Evolutionary conservation across 352 stramenopile species (phyloP).

Genomic region (Globisporangium takayamanum): DNA sequence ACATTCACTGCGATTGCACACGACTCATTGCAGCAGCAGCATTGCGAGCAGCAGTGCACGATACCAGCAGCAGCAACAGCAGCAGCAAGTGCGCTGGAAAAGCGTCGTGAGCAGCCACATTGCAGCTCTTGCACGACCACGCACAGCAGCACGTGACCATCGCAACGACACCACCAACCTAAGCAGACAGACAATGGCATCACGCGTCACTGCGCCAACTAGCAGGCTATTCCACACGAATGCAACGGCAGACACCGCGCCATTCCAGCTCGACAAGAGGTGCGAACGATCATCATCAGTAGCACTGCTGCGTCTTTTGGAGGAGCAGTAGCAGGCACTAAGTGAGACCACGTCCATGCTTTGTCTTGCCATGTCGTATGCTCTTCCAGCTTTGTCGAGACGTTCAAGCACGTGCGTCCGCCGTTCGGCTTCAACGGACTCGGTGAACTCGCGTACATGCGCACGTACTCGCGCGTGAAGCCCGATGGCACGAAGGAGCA

Average conservation of each 20-base stretch:
- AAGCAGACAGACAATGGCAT: not conserved
- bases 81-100: no score
- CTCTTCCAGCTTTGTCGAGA: constrained; percentile 31
- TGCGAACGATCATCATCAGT: not conserved
- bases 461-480: constrained; percentile 88
- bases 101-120: no score
- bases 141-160: no score
- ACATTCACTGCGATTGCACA: no score
- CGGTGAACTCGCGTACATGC: constrained; percentile 89
- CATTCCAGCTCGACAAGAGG: constrained; percentile 15
- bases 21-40: no score
- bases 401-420: constrained; percentile 40
- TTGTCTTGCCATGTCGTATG: not conserved
- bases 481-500: constrained; percentile 72
- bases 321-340: no score
- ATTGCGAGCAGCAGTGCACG: no score
- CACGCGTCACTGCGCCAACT: not conserved
- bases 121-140: no score
- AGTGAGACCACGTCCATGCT: not conserved
- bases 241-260: not conserved
- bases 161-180: not conserved
- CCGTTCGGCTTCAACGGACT: constrained; percentile 93
- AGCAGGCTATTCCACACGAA: not conserved
- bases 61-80: no score
- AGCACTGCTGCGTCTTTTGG: not conserved